Evolutionary conservation across 78 protist species (phyloP).

Genomic region (Chrysochromulina parva): DNA sequence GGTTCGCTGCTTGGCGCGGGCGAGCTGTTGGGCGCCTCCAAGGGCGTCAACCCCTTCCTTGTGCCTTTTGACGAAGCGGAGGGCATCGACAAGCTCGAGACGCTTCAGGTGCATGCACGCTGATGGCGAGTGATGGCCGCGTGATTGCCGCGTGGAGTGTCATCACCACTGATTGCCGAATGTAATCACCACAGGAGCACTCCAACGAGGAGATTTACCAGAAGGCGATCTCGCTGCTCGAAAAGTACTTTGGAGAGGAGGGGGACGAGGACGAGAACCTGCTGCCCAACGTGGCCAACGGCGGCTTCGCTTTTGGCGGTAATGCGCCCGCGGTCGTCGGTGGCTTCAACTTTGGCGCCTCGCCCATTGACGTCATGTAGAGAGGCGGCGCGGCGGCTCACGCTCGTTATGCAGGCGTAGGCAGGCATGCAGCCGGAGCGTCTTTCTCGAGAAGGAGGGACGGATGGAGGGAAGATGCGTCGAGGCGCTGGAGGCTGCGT

Average conservation of each 20-base stretch:
- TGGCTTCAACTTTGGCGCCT: no score
- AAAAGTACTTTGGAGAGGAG: not conserved
- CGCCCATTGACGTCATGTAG: no score
- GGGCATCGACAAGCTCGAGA: constrained; percentile 15
- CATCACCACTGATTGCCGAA: no score
- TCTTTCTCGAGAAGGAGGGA: no score
- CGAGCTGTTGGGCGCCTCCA: not conserved
- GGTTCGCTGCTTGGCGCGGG: not conserved
- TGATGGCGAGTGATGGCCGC: no score
- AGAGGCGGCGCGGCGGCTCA: no score
- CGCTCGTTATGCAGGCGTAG: no score
- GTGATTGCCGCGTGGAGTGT: no score
- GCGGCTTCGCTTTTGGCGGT: not conserved
- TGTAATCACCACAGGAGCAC: not conserved
- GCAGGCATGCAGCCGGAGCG: no score
- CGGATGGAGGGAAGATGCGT: no score
- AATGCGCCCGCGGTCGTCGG: not conserved
- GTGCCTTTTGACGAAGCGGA: not conserved
- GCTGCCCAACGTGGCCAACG: not conserved
- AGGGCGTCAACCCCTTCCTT: not conserved
- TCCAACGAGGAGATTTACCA: not conserved
- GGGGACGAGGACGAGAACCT: not conserved
- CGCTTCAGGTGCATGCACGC: not conserved
- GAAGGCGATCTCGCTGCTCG: not conserved
- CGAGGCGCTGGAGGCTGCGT: no score